Conservation (phyloP, 768 basidiomycete species). For the Xerocomus brunneocitrinus region DNA sequence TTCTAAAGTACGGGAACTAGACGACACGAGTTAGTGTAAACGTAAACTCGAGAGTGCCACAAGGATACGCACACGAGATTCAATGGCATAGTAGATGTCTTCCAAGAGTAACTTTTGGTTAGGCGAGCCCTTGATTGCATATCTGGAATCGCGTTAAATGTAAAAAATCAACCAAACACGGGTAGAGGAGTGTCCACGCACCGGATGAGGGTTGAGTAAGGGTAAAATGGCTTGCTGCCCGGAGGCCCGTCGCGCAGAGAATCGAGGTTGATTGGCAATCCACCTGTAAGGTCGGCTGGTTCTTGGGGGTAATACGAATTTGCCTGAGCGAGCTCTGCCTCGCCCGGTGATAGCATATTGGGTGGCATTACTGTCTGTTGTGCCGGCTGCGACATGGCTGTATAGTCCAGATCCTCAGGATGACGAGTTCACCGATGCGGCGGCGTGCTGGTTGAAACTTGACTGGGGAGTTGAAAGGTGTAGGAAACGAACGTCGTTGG, state of each 20-base stretch:
- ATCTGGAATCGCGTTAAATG: slow-evolving; percentile 41
- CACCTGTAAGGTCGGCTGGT: slow-evolving; percentile 76
- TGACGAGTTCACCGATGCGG: slow-evolving; percentile 9
- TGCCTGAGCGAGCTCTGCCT: slow-evolving; percentile 49
- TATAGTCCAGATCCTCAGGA: slow-evolving; percentile 9
- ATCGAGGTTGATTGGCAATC: slow-evolving; percentile 81
- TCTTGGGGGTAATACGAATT: slow-evolving; percentile 69
- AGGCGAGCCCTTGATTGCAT: slow-evolving; percentile 88
- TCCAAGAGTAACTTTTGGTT: slow-evolving; percentile 81
- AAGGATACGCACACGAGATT: slow-evolving; percentile 63
- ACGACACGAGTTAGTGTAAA: slow-evolving; percentile 10
- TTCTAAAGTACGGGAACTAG: slow-evolving; percentile 86
- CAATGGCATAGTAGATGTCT: slow-evolving; percentile 90
- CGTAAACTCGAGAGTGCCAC: not conserved
- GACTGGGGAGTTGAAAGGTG: slow-evolving; percentile 26
- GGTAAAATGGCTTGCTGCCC: slow-evolving; percentile 87
- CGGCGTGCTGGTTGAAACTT: slow-evolving; percentile 13
- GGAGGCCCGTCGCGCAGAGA: slow-evolving; percentile 84
- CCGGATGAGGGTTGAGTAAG: slow-evolving; percentile 88
- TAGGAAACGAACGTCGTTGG: slow-evolving; percentile 27
- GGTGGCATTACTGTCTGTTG: slow-evolving; percentile 56
- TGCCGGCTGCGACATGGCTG: slow-evolving; percentile 46
- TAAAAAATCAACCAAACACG: not conserved
- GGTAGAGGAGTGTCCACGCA: slow-evolving; percentile 34
- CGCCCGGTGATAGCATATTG: slow-evolving; percentile 54